Conservation (phyloP, 192 early-diverging fungal species). For the Rhizophagus clarus region DNA sequence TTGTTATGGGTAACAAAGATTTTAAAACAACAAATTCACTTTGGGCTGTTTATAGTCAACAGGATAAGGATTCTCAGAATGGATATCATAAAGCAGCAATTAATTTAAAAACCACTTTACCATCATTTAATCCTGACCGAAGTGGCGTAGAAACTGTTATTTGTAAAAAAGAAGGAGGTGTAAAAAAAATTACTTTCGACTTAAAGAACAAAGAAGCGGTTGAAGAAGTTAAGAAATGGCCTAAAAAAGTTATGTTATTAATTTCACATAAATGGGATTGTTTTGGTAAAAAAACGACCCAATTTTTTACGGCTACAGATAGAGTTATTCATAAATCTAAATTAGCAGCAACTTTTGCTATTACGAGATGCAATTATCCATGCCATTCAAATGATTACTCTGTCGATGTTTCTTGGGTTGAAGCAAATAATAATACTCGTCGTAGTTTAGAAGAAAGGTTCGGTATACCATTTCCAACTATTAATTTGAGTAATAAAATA, state of each 20-base stretch:
- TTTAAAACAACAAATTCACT: too few species aligned
- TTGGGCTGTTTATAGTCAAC: background rate
- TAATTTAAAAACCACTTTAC: background rate
- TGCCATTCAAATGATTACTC: background rate
- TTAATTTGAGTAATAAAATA: background rate
- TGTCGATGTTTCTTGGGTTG: constrained; percentile 4
- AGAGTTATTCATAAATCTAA: background rate
- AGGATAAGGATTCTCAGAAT: too few species aligned
- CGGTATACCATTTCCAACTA: too few species aligned
- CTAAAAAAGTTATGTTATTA: constrained; percentile 11
- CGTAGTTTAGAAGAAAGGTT: background rate
- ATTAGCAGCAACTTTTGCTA: too few species aligned
- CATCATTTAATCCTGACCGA: constrained; percentile 25
- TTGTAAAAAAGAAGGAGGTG: background rate
- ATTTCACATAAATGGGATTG: constrained; percentile 12
- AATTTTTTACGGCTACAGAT: constrained; percentile 12
- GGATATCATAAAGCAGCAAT: constrained; percentile 1
- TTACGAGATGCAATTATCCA: too few species aligned
- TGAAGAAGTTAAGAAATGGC: background rate
- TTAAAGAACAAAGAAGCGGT: background rate
- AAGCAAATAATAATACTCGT: background rate
- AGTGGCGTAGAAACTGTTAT: background rate
- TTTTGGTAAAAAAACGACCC: constrained; percentile 7
- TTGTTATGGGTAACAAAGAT: too few species aligned
- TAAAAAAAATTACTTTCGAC: background rate